Evolutionary conservation across 2,329 filamentous ascomycete genomes (phyloP).

Genomic region (Blastomyces percursus): DNA sequence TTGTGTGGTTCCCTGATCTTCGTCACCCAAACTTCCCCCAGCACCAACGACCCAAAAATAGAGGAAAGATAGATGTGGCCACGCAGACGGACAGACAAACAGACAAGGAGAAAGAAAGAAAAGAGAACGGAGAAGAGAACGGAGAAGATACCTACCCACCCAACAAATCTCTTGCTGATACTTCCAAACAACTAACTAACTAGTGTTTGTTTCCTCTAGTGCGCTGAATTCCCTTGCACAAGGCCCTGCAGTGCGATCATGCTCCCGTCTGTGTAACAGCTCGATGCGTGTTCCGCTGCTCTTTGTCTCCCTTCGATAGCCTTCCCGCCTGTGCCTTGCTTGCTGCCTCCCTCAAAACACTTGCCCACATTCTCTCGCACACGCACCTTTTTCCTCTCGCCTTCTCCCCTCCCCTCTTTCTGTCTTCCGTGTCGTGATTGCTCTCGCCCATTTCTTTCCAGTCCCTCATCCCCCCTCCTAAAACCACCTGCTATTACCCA

Average conservation of each 20-base stretch:
- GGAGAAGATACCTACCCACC: not conserved
- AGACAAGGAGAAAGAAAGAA: not conserved
- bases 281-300: conserved; percentile 17
- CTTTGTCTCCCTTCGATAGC: conserved; percentile 17
- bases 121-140: not conserved
- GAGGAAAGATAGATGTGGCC: not conserved
- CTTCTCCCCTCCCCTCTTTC: conserved; percentile 12
- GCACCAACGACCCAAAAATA: not conserved
- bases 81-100: not conserved
- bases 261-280: conserved; percentile 18
- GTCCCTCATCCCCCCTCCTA: not conserved
- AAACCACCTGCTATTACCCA: not conserved
- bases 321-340: conserved; percentile 13
- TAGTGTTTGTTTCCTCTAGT: not conserved
- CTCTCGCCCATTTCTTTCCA: conserved; percentile 6
- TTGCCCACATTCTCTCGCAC: conserved; percentile 8
- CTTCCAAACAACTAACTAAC: not conserved
- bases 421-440: conserved; percentile 11
- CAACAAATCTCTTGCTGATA: not conserved
- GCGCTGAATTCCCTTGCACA: conserved; percentile 1
- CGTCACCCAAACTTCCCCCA: not conserved
- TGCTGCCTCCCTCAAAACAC: conserved; percentile 1
- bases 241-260: conserved; percentile 15
- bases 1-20: conserved; percentile 3
- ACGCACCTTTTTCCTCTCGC: conserved; percentile 7